These are phyloP conservation scores for Microglena sp. DNA, from an alignment of 139 green algal species.

Conservation along the genomic window DNA sequence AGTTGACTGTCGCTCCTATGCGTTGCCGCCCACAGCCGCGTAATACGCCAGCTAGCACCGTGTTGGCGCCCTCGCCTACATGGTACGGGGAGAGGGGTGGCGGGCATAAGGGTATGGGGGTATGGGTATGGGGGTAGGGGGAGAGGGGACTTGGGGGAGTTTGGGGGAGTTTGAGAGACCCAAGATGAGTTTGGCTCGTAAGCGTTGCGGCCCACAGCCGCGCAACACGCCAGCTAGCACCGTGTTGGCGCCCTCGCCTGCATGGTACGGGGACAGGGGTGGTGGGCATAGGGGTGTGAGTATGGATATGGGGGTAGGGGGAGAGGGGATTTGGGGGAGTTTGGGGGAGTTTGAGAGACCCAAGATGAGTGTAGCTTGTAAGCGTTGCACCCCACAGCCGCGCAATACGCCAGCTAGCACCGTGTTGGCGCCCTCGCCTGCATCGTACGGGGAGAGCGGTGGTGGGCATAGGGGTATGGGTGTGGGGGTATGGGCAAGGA, in stretches of 20 bases:
- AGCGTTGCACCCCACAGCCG: conserved; percentile 36
- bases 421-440: conserved; percentile 46
- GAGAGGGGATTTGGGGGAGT: too few species aligned
- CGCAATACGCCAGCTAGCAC: conserved; percentile 44
- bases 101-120: neutral
- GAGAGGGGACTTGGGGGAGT: too few species aligned
- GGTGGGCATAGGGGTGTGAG: neutral
- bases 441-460: too few species aligned
- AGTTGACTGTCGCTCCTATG: conserved; percentile 48
- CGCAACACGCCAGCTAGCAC: conserved; percentile 48
- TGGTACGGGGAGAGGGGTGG: neutral
- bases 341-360: too few species aligned
- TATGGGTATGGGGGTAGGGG: neutral
- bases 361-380: too few species aligned
- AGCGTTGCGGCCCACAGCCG: conserved; percentile 44
- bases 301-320: neutral
- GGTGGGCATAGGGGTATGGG: neutral
- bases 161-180: too few species aligned
- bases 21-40: conserved; percentile 45
- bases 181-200: too few species aligned
- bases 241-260: conserved; percentile 50
- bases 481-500: conserved; percentile 22
- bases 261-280: too few species aligned
- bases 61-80: conserved; percentile 46
- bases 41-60: conserved; percentile 46